Percentiles rank a stretch among this genome's conserved stretches.
These are phyloP conservation scores for Paecilomyces fulvus DNA, from an alignment of 2,329 filamentous ascomycete genomes.

Conservation along the genomic window DNA sequence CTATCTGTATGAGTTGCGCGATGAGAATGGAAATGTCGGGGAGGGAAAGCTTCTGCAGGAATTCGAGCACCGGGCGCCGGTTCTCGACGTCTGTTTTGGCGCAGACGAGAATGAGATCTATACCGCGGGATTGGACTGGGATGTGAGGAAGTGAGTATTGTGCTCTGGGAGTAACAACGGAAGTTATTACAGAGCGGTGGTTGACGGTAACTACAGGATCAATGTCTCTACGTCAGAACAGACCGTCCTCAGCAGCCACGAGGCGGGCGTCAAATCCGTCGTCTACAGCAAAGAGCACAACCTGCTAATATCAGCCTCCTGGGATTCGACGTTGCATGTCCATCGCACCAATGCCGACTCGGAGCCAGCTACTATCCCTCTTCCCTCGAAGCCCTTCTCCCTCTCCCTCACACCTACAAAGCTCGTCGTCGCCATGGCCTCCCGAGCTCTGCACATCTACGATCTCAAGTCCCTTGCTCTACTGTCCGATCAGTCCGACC, in stretches of 20 bases:
- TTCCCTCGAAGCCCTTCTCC: conserved; percentile 84
- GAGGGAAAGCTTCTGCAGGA: conserved; percentile 59
- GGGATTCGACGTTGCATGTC: conserved; percentile 85
- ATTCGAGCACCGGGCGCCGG: conserved; percentile 73
- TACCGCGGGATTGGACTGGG: conserved; percentile 77
- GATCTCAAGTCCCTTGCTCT: conserved; percentile 62
- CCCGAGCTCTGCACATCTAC: conserved; percentile 89
- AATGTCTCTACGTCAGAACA: conserved; percentile 65
- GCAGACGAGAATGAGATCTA: conserved; percentile 74
- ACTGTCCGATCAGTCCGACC: conserved; percentile 42
- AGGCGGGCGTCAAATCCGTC: conserved; percentile 70
- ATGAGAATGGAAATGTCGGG: conserved; percentile 46
- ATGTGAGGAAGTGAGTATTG: conserved; percentile 60
- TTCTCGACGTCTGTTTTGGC: conserved; percentile 88
- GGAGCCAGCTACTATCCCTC: conserved; percentile 55
- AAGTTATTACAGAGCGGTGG: too few species aligned
- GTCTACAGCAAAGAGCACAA: conserved; percentile 70
- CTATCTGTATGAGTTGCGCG: conserved; percentile 73
- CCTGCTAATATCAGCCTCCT: conserved; percentile 80
- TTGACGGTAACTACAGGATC: conserved; percentile 41
- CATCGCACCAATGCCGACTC: conserved; percentile 55
- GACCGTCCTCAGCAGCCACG: conserved; percentile 68
- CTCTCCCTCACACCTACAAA: conserved; percentile 71
- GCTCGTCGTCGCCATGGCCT: conserved; percentile 91
- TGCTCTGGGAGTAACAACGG: neutral